Evolutionary conservation across 768 basidiomycete species (phyloP), one percentile per base, ranked within the genome.

Genomic region (Coprinopsis sp.): DNA sequence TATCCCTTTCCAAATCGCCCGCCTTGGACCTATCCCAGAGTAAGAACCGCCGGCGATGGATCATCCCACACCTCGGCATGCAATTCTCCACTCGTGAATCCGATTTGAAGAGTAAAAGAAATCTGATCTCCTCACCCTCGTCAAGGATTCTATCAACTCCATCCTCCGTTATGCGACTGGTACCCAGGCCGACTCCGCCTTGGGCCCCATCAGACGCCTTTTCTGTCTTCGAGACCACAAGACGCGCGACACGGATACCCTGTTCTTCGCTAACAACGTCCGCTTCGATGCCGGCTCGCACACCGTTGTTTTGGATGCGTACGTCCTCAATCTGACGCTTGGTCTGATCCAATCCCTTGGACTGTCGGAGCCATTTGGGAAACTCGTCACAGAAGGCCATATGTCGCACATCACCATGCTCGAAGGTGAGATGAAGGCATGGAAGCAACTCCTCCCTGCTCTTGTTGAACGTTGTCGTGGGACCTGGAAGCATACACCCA

Each of bases 401-500:
- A 36, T 62, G 40, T 33, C 37, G 3, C 27, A 31, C 31, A 47
- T 66, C 30, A 8, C 29, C 6, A 57, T 64, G 0, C 51, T 46
- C 4, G 53, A 55, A 2, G 68, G 65, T 12, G 75, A 74, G 51
- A 54, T 67, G 24, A 51, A 51, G 19, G 69, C 65, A 1, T 82
- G 79, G 81, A 71, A 72, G 36, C 64, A 72, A 44, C 65, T 80
- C 22, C 56, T 82, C 1, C 79, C 78, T 4, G 61, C 64, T 7
- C 53, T 77, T 27, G 69, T 68, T 2, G 81, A 82, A 55, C 71
- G 77, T 30, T 78, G 78, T 47, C 71, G 77, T 18, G 66, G 61
- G 0, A n/a, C 43, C 1, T 82, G 79, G 79, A 53, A 58, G 10
- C 81, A 82, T 55, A 54, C 46, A 12, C 25, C 54, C 2, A 58